Base-by-base conservation (phyloP, 768 basidiomycete species). In the Mycena floridula region DNA sequence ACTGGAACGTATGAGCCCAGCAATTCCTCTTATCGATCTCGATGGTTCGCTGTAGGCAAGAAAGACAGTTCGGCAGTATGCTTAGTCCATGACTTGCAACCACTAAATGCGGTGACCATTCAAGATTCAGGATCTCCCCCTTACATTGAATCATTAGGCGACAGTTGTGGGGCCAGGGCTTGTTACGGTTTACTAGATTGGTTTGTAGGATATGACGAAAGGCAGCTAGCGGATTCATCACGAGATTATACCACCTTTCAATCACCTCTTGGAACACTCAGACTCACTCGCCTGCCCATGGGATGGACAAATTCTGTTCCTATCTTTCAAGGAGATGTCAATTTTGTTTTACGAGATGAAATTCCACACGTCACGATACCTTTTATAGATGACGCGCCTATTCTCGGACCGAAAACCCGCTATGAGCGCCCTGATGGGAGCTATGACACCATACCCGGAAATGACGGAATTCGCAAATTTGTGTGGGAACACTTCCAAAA, bases 191-290 rank as follows among this genome's bases (percentile, higher is more conserved):
- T 57, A 21, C 40, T 59, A 2, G 56, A 61, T 23, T 38, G 61
- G 2, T 58, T 50, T 28, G 49, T 58, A 0, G 60, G 60, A 7
- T 63, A 59, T 38, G 57, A 68, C 18, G 53, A 67, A 7, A 49
- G 55, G 0, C 32, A 45, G 0, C 50, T 69, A 1, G 47, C 57
- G 5, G 49, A 44, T 2, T 46, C 53, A 1, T 66, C 56, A 0
- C 43, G 54, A 1, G 59, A 67, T 25, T 49, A 61, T 11, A 68
- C 65, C 2, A 64, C 59, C 0, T 68, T 67, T 46, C 54, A 59
- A 43, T 58, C 53, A 0, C 60, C 59, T 0, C 44, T 58, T 9
- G 56, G 62, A 0, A 43, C 56, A 0, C 27, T 57, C 1, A 48
- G 53, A 0, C 53, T 65, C 0, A 54, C 51, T 0, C 50, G 52